phyloP scores from a whole-genome alignment of 2,329 filamentous ascomycete genomes.

The Sporothrix brunneoviolacea region DNA sequence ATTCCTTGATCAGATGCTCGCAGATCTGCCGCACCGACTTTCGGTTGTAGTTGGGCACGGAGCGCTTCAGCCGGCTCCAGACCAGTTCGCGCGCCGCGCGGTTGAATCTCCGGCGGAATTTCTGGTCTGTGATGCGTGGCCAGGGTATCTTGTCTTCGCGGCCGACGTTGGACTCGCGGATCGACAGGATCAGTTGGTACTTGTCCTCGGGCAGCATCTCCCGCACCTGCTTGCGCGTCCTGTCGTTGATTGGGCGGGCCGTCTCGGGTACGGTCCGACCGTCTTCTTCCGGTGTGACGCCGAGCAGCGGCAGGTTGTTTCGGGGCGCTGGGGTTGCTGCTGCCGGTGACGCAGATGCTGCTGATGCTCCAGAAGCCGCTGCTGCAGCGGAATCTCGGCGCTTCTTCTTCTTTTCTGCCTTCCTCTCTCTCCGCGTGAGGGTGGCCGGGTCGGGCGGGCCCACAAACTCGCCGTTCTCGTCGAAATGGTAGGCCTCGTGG shows the following conservation, averaged over 20 bases:
- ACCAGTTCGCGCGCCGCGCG: conserved; percentile 17
- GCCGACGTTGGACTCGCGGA: conserved; percentile 34
- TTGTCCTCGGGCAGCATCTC: conserved; percentile 40
- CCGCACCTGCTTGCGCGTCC: conserved; percentile 35
- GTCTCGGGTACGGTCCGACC: conserved; percentile 27
- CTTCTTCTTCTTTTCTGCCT: conserved; percentile 6
- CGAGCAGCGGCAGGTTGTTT: conserved; percentile 3
- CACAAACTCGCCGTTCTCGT: conserved; percentile 11
- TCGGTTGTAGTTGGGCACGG: conserved; percentile 14
- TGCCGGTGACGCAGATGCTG: no score
- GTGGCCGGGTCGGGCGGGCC: conserved; percentile 9
- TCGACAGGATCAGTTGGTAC: conserved; percentile 35
- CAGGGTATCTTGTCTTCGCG: conserved; percentile 45
- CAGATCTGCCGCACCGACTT: conserved; percentile 16
- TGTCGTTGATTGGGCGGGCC: conserved; percentile 31
- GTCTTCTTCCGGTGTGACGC: conserved; percentile 20
- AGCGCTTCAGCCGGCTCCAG: conserved; percentile 20
- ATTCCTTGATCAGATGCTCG: conserved; percentile 15
- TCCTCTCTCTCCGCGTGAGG: conserved; percentile 10
- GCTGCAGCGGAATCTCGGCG: no score
- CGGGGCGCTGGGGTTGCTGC: no score
- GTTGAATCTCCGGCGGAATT: conserved; percentile 14
- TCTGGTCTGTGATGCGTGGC: conserved; percentile 29
- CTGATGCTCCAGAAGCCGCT: no score
- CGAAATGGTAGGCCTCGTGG: conserved; percentile 17